Conservation (phyloP, 2,329 filamentous ascomycete genomes). For the Dactylella cylindrospora region DNA sequence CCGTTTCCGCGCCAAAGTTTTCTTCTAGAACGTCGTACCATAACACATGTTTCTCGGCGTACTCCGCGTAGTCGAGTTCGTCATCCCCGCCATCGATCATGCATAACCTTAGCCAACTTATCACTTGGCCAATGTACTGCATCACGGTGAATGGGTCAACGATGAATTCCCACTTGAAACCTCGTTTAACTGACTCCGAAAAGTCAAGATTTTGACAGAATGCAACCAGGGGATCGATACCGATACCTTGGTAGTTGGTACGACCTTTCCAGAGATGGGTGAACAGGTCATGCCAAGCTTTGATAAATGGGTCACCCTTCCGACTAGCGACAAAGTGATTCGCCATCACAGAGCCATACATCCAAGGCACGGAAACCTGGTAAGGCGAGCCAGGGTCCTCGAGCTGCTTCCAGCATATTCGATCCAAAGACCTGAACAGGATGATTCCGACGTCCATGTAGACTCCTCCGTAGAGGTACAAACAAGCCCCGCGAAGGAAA, state of each 20-base stretch:
- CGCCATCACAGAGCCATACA: constrained; percentile 49
- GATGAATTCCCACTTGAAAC: constrained; percentile 51
- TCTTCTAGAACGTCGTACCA: constrained; percentile 50
- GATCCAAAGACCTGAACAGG: constrained; percentile 53
- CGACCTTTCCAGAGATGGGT: constrained; percentile 51
- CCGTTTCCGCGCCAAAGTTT: constrained; percentile 45
- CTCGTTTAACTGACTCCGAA: constrained; percentile 44
- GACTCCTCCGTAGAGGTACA: constrained; percentile 54
- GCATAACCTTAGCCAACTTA: constrained; percentile 53
- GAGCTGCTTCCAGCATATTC: constrained; percentile 55
- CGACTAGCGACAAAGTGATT: constrained; percentile 56
- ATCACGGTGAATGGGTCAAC: constrained; percentile 49
- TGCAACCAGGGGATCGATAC: constrained; percentile 47
- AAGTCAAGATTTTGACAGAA: constrained; percentile 49
- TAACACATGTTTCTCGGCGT: constrained; percentile 50
- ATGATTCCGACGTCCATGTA: constrained; percentile 56
- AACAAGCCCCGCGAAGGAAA: constrained; percentile 54
- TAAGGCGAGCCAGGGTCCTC: constrained; percentile 52
- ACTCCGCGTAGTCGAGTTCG: constrained; percentile 52
- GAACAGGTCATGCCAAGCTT: constrained; percentile 54
- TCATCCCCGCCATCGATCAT: constrained; percentile 51
- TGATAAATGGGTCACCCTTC: constrained; percentile 55
- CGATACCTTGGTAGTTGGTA: constrained; percentile 51
- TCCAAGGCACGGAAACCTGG: constrained; percentile 50
- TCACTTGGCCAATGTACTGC: constrained; percentile 54